Evolutionary conservation across 192 early-diverging fungal species (phyloP).

Genomic region (Coemansia sp.): DNA sequence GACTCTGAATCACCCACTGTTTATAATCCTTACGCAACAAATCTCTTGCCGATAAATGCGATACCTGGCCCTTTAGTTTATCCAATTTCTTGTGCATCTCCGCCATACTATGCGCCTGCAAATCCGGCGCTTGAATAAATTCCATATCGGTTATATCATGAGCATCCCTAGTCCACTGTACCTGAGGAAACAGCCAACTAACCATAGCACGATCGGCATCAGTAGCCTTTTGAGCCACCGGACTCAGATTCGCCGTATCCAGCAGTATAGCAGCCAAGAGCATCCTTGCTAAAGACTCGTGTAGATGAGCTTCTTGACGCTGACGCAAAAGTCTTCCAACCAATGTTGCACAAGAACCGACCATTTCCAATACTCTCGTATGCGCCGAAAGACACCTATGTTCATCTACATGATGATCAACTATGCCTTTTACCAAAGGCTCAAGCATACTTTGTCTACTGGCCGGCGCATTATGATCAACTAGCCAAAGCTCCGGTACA

Average conservation of each 20-base stretch:
- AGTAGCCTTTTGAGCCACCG: constrained; percentile 18
- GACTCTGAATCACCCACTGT: constrained; percentile 38
- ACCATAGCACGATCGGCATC: constrained; percentile 16
- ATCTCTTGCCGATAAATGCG: constrained; percentile 27
- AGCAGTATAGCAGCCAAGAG: constrained; percentile 34
- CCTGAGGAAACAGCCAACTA: constrained; percentile 23
- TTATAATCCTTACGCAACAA: constrained; percentile 54
- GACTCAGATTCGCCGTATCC: constrained; percentile 30
- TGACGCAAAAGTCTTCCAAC: constrained; percentile 12
- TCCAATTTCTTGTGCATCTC: constrained; percentile 13
- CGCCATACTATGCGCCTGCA: constrained; percentile 1
- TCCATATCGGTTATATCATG: not conserved
- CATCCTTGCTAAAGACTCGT: constrained; percentile 24
- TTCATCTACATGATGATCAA: constrained; percentile 51
- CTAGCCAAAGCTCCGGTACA: constrained; percentile 26
- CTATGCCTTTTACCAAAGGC: constrained; percentile 34
- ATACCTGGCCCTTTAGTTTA: constrained; percentile 32
- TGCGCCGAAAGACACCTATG: constrained; percentile 11
- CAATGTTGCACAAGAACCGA: constrained; percentile 42
- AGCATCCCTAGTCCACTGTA: constrained; percentile 11
- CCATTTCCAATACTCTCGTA: constrained; percentile 19
- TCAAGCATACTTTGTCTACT: constrained; percentile 24
- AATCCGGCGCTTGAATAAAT: no score
- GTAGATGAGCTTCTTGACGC: not conserved
- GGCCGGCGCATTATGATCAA: constrained; percentile 43